Evolutionary conservation across 352 stramenopile species (phyloP).

Genomic region (Phytophthora ramorum): DNA sequence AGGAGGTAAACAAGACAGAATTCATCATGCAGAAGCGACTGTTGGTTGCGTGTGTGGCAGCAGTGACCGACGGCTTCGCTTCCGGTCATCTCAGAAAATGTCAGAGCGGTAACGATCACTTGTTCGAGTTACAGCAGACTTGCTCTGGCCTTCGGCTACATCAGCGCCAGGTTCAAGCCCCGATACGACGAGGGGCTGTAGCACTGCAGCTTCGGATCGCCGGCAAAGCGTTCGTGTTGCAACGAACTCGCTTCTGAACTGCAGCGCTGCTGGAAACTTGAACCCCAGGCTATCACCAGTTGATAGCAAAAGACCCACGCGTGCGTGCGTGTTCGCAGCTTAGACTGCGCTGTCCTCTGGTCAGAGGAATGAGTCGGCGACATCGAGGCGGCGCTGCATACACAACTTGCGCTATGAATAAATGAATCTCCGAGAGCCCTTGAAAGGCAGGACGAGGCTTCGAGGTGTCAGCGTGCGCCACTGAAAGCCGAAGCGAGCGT

Average conservation of each 20-base stretch:
- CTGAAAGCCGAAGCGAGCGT: slow-evolving; percentile 7
- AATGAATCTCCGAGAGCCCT: slow-evolving; percentile 10
- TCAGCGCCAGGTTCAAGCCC: background rate
- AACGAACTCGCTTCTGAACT: slow-evolving; percentile 10
- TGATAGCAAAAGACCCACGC: slow-evolving; percentile 13
- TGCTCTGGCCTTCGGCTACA: slow-evolving; percentile 1
- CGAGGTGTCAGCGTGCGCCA: slow-evolving; percentile 13
- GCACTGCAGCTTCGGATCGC: slow-evolving; percentile 5
- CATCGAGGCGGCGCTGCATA: background rate
- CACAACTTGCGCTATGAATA: slow-evolving; percentile 19
- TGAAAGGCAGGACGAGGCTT: slow-evolving; percentile 2
- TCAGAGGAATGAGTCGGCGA: slow-evolving; percentile 17
- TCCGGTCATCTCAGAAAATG: slow-evolving; percentile 6
- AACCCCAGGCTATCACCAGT: background rate
- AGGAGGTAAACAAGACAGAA: slow-evolving; percentile 25
- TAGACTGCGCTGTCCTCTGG: slow-evolving; percentile 26
- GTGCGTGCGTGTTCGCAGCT: slow-evolving; percentile 20
- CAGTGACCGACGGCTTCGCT: background rate
- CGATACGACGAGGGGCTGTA: slow-evolving; percentile 3
- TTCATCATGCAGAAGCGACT: slow-evolving; percentile 24
- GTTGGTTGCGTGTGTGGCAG: slow-evolving; percentile 7
- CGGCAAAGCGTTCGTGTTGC: slow-evolving; percentile 16
- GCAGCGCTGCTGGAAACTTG: background rate
- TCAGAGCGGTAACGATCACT: background rate
- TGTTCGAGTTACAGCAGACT: slow-evolving; percentile 4